phyloP scores from a whole-genome alignment of 352 stramenopile genomes.

The Thraustochytrium striatum region DNA sequence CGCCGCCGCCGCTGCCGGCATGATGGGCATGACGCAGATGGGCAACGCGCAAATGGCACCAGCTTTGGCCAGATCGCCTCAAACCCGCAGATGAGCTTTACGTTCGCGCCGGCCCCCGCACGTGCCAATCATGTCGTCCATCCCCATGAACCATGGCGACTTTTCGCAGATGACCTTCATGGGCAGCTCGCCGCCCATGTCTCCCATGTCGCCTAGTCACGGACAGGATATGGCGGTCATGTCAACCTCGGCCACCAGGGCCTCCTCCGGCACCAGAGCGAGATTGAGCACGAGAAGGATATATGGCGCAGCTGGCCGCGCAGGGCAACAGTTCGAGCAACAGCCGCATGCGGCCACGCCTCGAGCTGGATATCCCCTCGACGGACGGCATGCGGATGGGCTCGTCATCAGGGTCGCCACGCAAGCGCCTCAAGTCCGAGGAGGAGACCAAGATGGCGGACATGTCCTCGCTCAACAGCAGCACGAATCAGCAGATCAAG shows the following conservation, averaged over 20 bases:
- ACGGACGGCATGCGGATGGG: background rate
- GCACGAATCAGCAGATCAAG: background rate
- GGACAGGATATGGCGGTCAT: no score
- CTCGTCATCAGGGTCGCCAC: background rate
- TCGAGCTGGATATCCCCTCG: background rate
- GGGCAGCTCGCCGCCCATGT: no score
- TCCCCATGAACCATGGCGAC: no score
- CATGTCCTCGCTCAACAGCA: background rate
- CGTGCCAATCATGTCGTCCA: no score
- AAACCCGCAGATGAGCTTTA: background rate
- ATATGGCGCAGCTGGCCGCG: no score
- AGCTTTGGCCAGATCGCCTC: background rate
- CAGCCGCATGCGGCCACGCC: background rate
- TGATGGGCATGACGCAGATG: background rate
- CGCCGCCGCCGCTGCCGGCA: background rate
- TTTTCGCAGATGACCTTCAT: no score
- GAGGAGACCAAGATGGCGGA: background rate
- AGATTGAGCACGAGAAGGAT: no score
- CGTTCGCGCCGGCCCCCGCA: no score
- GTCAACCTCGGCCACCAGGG: no score
- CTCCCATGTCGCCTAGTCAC: no score
- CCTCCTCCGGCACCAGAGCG: no score
- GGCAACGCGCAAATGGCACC: background rate
- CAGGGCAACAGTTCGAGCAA: background rate
- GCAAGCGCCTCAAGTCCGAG: background rate